Evolutionary conservation across 345 rosid genomes (phyloP), one percentile per base, ranked within the genome.

Genomic region (Raphanus sativus): DNA sequence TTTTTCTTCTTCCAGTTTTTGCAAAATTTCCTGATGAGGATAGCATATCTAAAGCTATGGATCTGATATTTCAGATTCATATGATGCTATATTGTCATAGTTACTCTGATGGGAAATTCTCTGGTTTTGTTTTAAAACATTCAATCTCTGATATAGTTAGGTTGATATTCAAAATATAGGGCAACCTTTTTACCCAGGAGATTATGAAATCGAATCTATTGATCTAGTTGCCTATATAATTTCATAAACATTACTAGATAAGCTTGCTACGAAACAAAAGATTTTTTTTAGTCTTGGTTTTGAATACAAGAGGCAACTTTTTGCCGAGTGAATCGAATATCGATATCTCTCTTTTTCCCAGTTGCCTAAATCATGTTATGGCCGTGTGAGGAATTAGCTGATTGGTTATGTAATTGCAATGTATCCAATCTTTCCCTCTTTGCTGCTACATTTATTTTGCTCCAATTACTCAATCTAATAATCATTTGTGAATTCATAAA

Each of bases 291-390:
- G 13, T 48, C n/a, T 12, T 67, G 3, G 2, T 42, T 69, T 25
- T 62, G 15, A 32, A 17, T 0, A 9, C 7, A 26, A 28, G 77
- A 28, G 81, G 81, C 81, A 73, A 73, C 81, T 73, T 78, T 78
- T 78, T 78, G 81, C 81, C 81, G 77, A 78, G 74, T 73, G 81
- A 78, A 78, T 78, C 74, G 74, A 73, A 33, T 5, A 73, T 78
- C 74, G 74, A 78, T 78, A 45, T 78, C 81, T 78, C 81, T 63
- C 62, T 77, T 73, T 66, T 69, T 65, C 81, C 81, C 81, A 67
- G 81, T 78, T 78, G 81, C 77, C 81, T 16, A 78, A 67, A 78
- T 75, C 59, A 55, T 67, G 3, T 48, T 33, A 29, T 78, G 62
- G 69, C 69, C 26, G 58, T 5, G 9, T 66, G 64, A 66, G 73